These are phyloP conservation scores for Aspergillus saccharolyticus DNA, from an alignment of 495 filamentous ascomycete species.

Conservation along the genomic window DNA sequence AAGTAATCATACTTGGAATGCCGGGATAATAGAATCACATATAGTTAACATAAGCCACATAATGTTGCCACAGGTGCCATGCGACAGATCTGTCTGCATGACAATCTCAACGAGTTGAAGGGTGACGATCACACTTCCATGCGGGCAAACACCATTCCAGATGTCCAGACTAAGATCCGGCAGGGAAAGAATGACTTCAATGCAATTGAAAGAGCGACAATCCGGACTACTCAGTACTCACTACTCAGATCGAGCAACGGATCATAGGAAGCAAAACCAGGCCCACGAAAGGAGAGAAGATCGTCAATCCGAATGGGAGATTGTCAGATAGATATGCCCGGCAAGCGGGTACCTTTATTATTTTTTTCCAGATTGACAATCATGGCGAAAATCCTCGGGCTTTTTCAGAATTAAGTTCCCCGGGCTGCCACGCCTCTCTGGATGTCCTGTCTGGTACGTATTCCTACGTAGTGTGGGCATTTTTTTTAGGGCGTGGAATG, in stretches of 20 bases:
- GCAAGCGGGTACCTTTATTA: conserved; percentile 15
- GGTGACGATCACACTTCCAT: conserved; percentile 7
- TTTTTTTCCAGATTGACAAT: conserved; percentile 9
- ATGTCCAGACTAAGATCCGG: not conserved
- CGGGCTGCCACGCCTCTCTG: conserved; percentile 6
- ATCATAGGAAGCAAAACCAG: conserved; percentile 2
- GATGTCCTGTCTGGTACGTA: not conserved
- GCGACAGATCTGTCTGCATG: conserved; percentile 20
- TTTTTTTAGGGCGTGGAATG: conserved; percentile 4
- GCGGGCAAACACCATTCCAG: not conserved
- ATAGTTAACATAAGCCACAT: conserved; percentile 11
- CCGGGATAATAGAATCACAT: not conserved
- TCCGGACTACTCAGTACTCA: not conserved
- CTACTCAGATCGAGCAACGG: conserved; percentile 3
- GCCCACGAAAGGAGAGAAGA: conserved; percentile 16
- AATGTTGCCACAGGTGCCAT: conserved; percentile 14
- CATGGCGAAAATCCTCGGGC: conserved; percentile 17
- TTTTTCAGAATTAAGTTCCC: conserved; percentile 14
- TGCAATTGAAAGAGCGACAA: not conserved
- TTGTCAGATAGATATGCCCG: conserved; percentile 16
- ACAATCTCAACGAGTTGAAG: conserved; percentile 9
- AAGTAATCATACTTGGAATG: conserved; percentile 9
- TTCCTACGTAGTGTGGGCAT: not conserved
- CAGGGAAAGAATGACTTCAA: not conserved
- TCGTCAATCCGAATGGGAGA: conserved; percentile 12